Conservation (phyloP, 1,284 basidiomycete genomes). For the Mycosarcoma maydis region DNA sequence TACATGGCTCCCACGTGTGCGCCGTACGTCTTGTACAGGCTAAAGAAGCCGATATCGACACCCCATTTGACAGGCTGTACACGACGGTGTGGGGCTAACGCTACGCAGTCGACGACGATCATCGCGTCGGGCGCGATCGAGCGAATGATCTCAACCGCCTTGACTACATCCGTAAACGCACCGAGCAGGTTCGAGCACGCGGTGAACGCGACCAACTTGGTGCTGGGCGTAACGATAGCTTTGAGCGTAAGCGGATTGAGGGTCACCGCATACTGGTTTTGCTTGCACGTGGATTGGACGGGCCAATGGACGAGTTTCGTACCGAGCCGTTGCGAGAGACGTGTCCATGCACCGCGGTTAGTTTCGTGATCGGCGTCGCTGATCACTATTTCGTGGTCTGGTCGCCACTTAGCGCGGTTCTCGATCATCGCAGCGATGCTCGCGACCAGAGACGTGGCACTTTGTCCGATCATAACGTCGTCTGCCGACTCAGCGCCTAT, state of each 20-base stretch:
- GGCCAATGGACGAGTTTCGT: conserved; percentile 74
- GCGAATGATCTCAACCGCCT: conserved; percentile 56
- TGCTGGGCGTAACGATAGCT: conserved; percentile 74
- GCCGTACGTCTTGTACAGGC: conserved; percentile 82
- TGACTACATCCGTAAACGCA: conserved; percentile 72
- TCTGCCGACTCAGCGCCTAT: conserved; percentile 74
- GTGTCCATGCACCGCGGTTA: conserved; percentile 81
- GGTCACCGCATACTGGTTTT: conserved; percentile 73
- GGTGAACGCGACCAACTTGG: conserved; percentile 78
- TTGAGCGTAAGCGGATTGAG: conserved; percentile 74
- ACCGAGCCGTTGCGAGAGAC: conserved; percentile 74
- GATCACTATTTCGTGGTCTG: conserved; percentile 77
- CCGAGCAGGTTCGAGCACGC: conserved; percentile 82
- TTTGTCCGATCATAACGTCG: conserved; percentile 75
- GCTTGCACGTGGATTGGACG: conserved; percentile 68
- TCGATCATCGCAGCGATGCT: conserved; percentile 42
- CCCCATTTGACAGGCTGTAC: conserved; percentile 73
- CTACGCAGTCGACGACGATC: conserved; percentile 78
- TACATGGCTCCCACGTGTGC: conserved; percentile 78
- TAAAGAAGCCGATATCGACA: conserved; percentile 77
- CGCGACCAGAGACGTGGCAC: conserved; percentile 42
- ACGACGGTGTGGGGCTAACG: conserved; percentile 78
- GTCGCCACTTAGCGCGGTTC: conserved; percentile 73
- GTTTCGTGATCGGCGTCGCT: conserved; percentile 81
- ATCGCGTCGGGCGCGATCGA: conserved; percentile 72